Evolutionary conservation across 2,329 filamentous ascomycete species (phyloP).

Genomic region (Colletotrichum scovillei): DNA sequence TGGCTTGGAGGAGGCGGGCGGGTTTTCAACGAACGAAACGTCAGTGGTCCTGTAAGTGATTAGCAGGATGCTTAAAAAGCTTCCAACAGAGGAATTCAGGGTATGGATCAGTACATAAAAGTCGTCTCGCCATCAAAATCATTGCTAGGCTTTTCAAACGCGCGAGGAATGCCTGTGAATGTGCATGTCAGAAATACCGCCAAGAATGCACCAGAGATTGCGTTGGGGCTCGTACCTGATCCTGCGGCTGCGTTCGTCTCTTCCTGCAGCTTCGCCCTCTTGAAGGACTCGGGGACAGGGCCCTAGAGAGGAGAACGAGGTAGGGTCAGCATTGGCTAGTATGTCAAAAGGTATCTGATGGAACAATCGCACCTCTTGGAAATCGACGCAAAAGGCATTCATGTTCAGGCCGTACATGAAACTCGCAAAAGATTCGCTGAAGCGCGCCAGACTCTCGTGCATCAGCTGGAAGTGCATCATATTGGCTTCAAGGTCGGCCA

Average conservation of each 20-base stretch:
- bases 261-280: constrained; percentile 70
- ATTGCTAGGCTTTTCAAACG: constrained; percentile 42
- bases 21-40: constrained; percentile 90
- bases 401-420: constrained; percentile 98
- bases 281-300: constrained; percentile 86
- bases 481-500: constrained; percentile 96
- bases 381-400: constrained; percentile 99
- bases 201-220: not conserved
- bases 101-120: constrained; percentile 72
- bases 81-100: too few species aligned
- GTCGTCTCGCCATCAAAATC: constrained; percentile 77
- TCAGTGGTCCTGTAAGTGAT: constrained; percentile 79
- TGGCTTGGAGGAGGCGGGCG: constrained; percentile 65
- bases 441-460: constrained; percentile 92
- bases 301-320: constrained; percentile 62
- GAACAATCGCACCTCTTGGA: constrained; percentile 77
- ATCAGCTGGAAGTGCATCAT: constrained; percentile 97
- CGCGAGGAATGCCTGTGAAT: constrained; percentile 1
- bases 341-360: not conserved
- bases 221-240: constrained; percentile 1
- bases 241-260: constrained; percentile 43
- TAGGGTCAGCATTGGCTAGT: constrained; percentile 1
- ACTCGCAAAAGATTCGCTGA: constrained; percentile 94
- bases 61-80: constrained; percentile 34
- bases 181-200: not conserved